These are phyloP conservation scores for Dicorynia guianensis DNA, from an alignment of 306 rosid species.

Conservation along the genomic window DNA sequence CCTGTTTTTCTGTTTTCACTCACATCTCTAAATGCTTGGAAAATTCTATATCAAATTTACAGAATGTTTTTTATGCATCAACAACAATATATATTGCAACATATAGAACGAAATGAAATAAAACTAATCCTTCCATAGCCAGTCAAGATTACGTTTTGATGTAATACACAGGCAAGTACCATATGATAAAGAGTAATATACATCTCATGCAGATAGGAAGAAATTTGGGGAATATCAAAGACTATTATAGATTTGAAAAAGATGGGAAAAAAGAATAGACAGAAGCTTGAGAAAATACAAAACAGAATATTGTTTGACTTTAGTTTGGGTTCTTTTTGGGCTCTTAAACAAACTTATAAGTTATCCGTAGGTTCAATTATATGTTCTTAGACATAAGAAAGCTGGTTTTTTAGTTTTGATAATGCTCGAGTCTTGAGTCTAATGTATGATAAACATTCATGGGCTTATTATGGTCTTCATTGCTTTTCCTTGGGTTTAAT, in stretches of 20 bases:
- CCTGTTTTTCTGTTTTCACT: not conserved
- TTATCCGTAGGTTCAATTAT: not conserved
- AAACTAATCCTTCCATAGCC: not conserved
- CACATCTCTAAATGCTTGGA: not conserved
- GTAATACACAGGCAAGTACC: not conserved
- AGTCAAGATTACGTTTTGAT: not conserved
- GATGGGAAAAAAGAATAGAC: not conserved
- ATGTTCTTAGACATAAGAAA: not conserved
- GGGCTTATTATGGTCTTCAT: not conserved
- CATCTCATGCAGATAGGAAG: not conserved
- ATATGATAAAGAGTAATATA: not conserved
- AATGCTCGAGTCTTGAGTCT: not conserved
- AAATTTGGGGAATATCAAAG: not conserved
- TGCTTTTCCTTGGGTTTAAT: not conserved
- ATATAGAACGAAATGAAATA: not conserved
- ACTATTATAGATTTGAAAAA: not conserved
- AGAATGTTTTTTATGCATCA: not conserved
- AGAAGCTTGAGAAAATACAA: not conserved
- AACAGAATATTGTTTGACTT: not conserved
- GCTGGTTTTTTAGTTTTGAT: not conserved
- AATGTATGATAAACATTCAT: not conserved
- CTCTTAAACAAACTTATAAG: not conserved
- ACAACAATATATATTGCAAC: not conserved
- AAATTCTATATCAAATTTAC: not conserved
- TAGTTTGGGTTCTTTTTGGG: not conserved